Evolutionary conservation across 768 basidiomycete species (phyloP), one percentile per base, ranked within the genome.

Genomic region (Boletus fagicola): DNA sequence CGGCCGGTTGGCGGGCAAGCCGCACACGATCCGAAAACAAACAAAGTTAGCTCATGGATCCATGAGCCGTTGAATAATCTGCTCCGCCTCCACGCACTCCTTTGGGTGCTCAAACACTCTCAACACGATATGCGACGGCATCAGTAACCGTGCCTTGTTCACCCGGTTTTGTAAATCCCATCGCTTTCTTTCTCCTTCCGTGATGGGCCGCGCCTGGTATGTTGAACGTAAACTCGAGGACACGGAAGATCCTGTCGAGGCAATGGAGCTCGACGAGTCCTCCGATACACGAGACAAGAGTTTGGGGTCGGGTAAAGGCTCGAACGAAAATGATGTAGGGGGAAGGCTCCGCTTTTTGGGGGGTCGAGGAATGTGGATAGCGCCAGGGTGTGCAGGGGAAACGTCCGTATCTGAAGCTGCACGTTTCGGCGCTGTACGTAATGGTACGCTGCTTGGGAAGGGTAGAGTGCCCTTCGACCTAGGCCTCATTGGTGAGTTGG

Each of bases 81-180:
- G 72, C 38, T 72, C 72, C 24, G 78, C 80, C 71, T 92, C 90
- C 16, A 80, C 76, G 66, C 90, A 92, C 63, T 93, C 88, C 60
- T 64, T 73, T 11, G 91, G 86, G 42, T 82, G 70, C 62, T 83
- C 79, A 68, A 93, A 93, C 28, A 92, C 68, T 51, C 88, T 78
- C 65, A 92, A 69, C 20, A 75, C 71, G 11, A 90, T 76, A 60
- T 82, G 74, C 31, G 70, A 62, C 5, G 88, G 86, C 65, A 90
- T 81, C 66, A 78, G 71, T 60, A 74, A 76, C 53, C 88, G 74
- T 28, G 88, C 88, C 57, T 73, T 76, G 73, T 83, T 83, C 53
- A 92, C 79, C 33, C 90, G 75, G 62, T 69, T 71, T 74, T 92
- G 88, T 63, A 92, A 64, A 31, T 84, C 83, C 56, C 68, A 60